A percentile compares a stretch with the other conserved stretches of the same genome.
Conservation (phyloP, 306 rosid species). For the Neltuma alba region DNA sequence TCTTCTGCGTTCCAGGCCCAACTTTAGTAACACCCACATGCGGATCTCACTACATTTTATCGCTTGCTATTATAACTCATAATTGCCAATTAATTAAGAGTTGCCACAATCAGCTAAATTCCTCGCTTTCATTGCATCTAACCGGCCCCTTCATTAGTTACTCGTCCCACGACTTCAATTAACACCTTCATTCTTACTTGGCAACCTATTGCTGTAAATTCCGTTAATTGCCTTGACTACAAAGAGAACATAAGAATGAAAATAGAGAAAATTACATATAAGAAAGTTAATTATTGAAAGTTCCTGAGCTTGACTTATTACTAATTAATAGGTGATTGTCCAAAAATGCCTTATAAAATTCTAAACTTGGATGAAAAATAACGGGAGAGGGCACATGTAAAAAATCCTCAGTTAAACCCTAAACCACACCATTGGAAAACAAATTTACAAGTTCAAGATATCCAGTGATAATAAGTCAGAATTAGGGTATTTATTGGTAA, state of each 20-base stretch:
- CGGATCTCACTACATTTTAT: constrained; percentile 16
- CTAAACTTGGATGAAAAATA: too few species aligned
- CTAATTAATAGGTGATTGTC: too few species aligned
- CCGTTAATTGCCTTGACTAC: background rate
- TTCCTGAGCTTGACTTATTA: too few species aligned
- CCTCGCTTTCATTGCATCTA: constrained; percentile 22
- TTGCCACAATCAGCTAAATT: background rate
- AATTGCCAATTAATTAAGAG: constrained; percentile 23
- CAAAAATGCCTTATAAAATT: too few species aligned
- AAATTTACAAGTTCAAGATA: too few species aligned
- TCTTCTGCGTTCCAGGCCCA: background rate
- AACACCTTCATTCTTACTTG: constrained; percentile 3
- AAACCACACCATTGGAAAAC: too few species aligned
- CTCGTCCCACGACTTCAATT: background rate
- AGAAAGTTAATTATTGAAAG: too few species aligned
- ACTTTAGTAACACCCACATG: constrained; percentile 33
- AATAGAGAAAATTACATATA: too few species aligned
- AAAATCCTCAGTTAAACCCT: too few species aligned
- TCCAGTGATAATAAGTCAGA: too few species aligned
- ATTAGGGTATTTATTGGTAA: too few species aligned
- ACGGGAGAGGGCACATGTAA: too few species aligned
- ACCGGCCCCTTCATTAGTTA: background rate
- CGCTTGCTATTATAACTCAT: constrained; percentile 5
- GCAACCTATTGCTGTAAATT: background rate
- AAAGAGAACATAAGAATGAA: background rate